Evolutionary conservation across 805 yeast genomes (phyloP).

Genomic region (Danielia oregonensis): DNA sequence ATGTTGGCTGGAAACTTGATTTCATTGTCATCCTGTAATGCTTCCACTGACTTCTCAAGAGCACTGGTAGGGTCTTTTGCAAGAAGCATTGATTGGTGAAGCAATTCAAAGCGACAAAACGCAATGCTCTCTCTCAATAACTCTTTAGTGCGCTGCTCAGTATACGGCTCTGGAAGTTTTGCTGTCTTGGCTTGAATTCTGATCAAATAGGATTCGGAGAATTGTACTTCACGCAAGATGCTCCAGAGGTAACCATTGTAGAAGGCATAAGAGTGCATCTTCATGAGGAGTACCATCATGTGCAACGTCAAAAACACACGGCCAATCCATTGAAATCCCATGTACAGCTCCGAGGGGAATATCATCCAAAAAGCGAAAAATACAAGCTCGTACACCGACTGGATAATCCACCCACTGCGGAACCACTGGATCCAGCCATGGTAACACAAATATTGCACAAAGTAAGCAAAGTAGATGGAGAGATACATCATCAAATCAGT

Average conservation of each 20-base stretch:
- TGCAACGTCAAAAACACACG: constrained; percentile 82
- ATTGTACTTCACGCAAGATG: constrained; percentile 50
- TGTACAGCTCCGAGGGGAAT: constrained; percentile 45
- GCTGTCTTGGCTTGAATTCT: constrained; percentile 14
- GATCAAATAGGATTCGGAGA: constrained; percentile 40
- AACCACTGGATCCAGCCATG: constrained; percentile 54
- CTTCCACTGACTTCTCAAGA: constrained; percentile 9
- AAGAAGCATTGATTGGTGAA: constrained; percentile 43
- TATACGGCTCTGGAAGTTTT: constrained; percentile 30
- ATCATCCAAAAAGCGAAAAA: constrained; percentile 52
- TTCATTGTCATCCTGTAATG: constrained; percentile 10
- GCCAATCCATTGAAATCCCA: constrained; percentile 83
- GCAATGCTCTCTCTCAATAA: constrained; percentile 43
- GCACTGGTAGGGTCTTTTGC: constrained; percentile 13
- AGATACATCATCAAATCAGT: constrained; percentile 77
- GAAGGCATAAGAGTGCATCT: constrained; percentile 89
- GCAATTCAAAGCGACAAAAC: constrained; percentile 72
- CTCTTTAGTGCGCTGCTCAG: constrained; percentile 19
- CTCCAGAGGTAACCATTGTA: constrained; percentile 88
- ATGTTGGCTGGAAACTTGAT: constrained; percentile 71
- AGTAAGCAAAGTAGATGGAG: constrained; percentile 55
- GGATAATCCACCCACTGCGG: constrained; percentile 58
- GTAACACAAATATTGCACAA: constrained; percentile 55
- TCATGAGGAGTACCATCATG: constrained; percentile 85
- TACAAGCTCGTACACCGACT: constrained; percentile 49